Conservation (phyloP, 257 asterid species). For the Gentiana dahurica region DNA sequence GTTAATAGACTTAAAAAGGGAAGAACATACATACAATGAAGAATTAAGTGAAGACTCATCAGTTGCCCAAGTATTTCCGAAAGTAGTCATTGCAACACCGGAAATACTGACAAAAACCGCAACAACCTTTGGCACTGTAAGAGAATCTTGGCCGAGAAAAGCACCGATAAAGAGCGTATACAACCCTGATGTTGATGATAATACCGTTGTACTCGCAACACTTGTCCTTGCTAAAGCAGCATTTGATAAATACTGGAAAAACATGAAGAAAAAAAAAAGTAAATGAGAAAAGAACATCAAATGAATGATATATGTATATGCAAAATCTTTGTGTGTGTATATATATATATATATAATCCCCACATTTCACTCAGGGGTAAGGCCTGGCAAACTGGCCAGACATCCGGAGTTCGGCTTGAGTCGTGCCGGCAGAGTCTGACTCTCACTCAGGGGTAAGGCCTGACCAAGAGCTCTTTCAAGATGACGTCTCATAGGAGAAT, state of each 20-base stretch:
- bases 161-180: conserved; percentile 93
- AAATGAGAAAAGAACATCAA: not conserved
- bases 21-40: conserved; percentile 44
- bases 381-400: no score
- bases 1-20: no score
- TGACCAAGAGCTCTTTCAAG: no score
- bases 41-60: conserved; percentile 55
- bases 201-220: conserved; percentile 95
- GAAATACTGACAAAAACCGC: conserved; percentile 93
- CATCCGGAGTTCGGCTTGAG: no score
- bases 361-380: no score
- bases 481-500: no score
- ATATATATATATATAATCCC: no score
- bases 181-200: conserved; percentile 94
- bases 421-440: no score
- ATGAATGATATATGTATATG: no score
- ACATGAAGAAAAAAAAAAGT: not conserved
- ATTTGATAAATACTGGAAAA: conserved; percentile 71
- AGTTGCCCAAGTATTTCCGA: conserved; percentile 96
- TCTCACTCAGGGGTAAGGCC: no score
- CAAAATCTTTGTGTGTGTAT: not conserved
- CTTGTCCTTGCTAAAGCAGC: conserved; percentile 98
- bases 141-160: conserved; percentile 83
- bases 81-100: conserved; percentile 89
- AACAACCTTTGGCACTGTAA: conserved; percentile 56